Conservation (phyloP, 2,329 filamentous ascomycete species). For the Trichophyton mentagrophytes region DNA sequence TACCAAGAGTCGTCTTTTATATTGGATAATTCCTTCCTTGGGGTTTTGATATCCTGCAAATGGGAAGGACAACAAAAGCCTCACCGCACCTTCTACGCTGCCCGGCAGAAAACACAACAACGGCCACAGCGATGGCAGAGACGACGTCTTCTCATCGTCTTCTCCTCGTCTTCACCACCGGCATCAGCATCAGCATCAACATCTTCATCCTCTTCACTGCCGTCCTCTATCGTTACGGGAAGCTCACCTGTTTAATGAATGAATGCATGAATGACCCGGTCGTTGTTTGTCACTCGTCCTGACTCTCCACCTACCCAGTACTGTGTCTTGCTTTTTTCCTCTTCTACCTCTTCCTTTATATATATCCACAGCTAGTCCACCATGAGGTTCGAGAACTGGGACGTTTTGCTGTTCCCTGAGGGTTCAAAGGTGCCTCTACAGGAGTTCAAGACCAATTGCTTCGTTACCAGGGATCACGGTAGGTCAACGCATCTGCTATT, state of each 20-base stretch:
- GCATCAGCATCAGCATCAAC: not conserved
- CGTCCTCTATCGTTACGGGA: not conserved
- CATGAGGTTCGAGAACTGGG: constrained; percentile 83
- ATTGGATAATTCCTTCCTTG: not conserved
- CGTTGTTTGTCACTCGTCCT: not conserved
- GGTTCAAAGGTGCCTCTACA: constrained; percentile 58
- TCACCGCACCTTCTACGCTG: not conserved
- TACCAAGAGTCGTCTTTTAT: not conserved
- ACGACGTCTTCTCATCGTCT: not conserved
- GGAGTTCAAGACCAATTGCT: constrained; percentile 71
- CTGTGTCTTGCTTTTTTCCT: constrained; percentile 15
- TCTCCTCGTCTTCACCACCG: not conserved
- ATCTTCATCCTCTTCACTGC: not conserved
- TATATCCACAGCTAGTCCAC: not conserved
- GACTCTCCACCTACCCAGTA: not conserved
- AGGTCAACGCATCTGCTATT: not conserved
- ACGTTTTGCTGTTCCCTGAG: constrained; percentile 65
- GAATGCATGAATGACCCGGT: not conserved
- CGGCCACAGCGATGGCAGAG: not conserved
- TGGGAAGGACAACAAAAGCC: not conserved
- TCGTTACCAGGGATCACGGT: constrained; percentile 46
- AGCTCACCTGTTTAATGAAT: not conserved
- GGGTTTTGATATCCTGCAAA: not conserved
- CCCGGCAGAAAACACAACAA: not conserved
- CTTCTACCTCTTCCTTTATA: not conserved